Base-by-base conservation (phyloP, 306 rosid species). In the Carpinus fangiana region DNA sequence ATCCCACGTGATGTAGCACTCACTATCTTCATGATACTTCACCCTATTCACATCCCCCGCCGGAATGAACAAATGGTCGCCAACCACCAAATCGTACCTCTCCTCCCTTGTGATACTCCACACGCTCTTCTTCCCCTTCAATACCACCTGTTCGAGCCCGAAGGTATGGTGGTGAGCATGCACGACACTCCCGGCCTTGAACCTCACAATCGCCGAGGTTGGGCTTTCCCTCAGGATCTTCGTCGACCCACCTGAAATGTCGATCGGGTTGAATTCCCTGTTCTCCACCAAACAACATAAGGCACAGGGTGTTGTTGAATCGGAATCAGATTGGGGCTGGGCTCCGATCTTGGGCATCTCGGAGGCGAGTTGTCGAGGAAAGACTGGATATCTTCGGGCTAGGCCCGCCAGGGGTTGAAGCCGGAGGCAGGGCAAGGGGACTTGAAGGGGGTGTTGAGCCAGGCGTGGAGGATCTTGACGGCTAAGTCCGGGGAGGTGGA, bases 1-100 rank as follows among this genome's bases (percentile, higher is more conserved):
- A 83, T 94, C 98, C 98, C 98, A 94, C 78, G 85, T 94, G 69
- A 94, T 94, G 81, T 92, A 94, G 20, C 92, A 92, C 79, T 92
- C 84, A 7, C 97, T 92, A 16, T 90, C 97, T 53, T 86, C 94
- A 1, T 89, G 54, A 72, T 92, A 94, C 79, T 86, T 86, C 5
- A 90, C 98, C 41, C 97, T 76, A 47, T 93, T 97, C 59, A 92
- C 94, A 80, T 92, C 98, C 12, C 90, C 88, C 1, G 89, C 90
- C 0, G 96, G 98, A 38, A 97, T 94, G 43, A 90, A 92, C 80
- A 94, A 61, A 70, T 45, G 92, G 86, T 92, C 96, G 11, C 97
- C 98, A 54, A 85, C 90, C 17, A 69, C 75, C 38, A 94, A 77
- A 82, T 92, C 96, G 18, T 82, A 89, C 51, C 88, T 89, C 89